These are phyloP conservation scores for Castanea sativa DNA, from an alignment of 306 rosid genomes.

Conservation along the genomic window DNA sequence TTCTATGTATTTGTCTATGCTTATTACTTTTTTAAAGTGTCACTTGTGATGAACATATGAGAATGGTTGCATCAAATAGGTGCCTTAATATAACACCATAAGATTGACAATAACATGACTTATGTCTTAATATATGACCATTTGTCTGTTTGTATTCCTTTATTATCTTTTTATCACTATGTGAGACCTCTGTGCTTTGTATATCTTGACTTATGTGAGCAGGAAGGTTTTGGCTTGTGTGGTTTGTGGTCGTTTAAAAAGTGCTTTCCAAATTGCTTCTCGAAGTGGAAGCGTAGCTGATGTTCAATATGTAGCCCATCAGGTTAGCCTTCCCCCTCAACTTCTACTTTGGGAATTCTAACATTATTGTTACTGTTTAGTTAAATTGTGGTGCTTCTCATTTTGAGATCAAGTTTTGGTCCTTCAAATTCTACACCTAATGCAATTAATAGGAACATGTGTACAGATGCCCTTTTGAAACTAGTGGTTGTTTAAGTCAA, in stretches of 20 bases:
- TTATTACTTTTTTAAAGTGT: neutral
- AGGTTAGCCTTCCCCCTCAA: conserved; percentile 51
- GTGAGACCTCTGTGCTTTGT: conserved; percentile 7
- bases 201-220: conserved; percentile 41
- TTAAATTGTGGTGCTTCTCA: neutral
- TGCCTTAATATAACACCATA: neutral
- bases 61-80: neutral
- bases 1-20: neutral
- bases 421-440: neutral
- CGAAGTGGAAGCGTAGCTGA: conserved; percentile 99
- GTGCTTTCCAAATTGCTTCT: conserved; percentile 98
- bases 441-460: neutral
- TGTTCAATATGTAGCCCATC: conserved; percentile 98
- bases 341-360: conserved; percentile 7
- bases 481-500: neutral
- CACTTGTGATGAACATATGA: neutral
- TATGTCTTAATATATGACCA: conserved; percentile 1
- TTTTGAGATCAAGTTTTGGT: neutral
- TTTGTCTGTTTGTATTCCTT: neutral
- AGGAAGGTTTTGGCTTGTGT: conserved; percentile 99
- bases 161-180: neutral
- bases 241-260: conserved; percentile 96
- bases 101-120: neutral
- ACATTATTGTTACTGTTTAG: neutral
- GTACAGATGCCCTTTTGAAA: neutral